Evolutionary conservation across 768 basidiomycete species (phyloP), one percentile per base, ranked within the genome.

Genomic region (Pseudohyphozyma bogoriensis): DNA sequence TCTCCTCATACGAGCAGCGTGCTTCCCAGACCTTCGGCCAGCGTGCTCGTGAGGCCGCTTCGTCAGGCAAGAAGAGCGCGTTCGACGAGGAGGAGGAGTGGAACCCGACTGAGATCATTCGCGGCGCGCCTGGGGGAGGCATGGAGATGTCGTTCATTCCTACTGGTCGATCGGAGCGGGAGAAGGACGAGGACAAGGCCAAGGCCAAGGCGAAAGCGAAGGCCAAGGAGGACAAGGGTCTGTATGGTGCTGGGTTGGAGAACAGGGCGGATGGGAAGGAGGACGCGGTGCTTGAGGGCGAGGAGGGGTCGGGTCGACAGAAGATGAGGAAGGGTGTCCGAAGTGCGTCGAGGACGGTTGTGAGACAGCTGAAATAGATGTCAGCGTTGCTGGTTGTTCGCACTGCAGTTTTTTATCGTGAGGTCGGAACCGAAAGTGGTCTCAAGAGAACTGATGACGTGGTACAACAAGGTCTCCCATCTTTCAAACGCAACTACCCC

Each of bases 181-280:
- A 58, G 49, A 31, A 52, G 75, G 73, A 66, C 69, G 74, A 69
- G 71, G 73, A 69, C 7, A 68, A 65, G 60, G 76, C 53, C 54
- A 56, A 22, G 40, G 51, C 46, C 28, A 51, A 71, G 79, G 69
- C 84, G 81, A 72, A 84, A 83, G 68, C 60, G 33, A 68, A 68
- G 29, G 63, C 65, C 40, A 68, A 70, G 61, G 63, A 50, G 35
- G 61, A 68, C 28, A 69, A 71, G 31, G 81, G 84, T 45, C 88
- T 91, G 74, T 92, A 93, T 70, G 91, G 90, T 31, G 86, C 83
- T 46, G 90, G 91, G 28, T 77, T 97, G 83, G 89, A 95, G 78
- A 84, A 79, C 68, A 89, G 88, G 2, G 79, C 81, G 3, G 78
- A 77, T 51, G 81, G 80, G 42, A 73, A 71, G 32, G 66, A 67